These are phyloP conservation scores for Fusarium chuoi DNA, from an alignment of 2,329 filamentous ascomycete genomes.

Conservation along the genomic window DNA sequence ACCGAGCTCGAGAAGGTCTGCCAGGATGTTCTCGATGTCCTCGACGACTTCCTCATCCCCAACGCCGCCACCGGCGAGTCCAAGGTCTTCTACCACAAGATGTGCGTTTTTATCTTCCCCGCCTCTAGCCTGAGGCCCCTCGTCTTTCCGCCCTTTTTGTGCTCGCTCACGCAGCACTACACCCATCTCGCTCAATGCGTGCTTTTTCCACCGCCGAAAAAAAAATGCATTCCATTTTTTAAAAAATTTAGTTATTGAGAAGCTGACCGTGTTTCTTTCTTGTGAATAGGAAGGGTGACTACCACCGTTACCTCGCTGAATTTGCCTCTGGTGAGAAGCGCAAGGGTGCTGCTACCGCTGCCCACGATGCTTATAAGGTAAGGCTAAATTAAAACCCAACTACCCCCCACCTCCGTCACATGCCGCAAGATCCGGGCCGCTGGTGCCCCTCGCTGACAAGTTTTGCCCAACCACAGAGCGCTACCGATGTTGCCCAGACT, in stretches of 20 bases:
- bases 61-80: slow-evolving; percentile 97
- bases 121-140: slow-evolving; percentile 33
- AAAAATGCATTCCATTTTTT: slow-evolving; percentile 4
- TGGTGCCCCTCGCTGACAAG: slow-evolving; percentile 73
- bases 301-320: slow-evolving; percentile 95
- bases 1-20: slow-evolving; percentile 96
- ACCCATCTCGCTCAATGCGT: slow-evolving; percentile 13
- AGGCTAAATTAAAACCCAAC: slow-evolving; percentile 42
- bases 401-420: slow-evolving; percentile 36
- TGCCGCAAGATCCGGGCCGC: slow-evolving; percentile 42
- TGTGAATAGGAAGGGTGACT: slow-evolving; percentile 84
- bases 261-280: slow-evolving; percentile 22
- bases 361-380: slow-evolving; percentile 98
- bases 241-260: slow-evolving; percentile 1
- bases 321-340: slow-evolving; percentile 93
- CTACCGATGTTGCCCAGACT: slow-evolving; percentile 97
- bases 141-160: slow-evolving; percentile 30
- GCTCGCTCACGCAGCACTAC: slow-evolving; percentile 18
- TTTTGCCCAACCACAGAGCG: slow-evolving; percentile 97
- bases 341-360: slow-evolving; percentile 85
- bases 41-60: slow-evolving; percentile 93
- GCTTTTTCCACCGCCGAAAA: neutral
- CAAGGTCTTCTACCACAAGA: slow-evolving; percentile 99
- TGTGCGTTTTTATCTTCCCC: slow-evolving; percentile 69
- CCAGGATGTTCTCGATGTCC: slow-evolving; percentile 95